Evolutionary conservation across 371 early-diverging fungal species (phyloP).

Genomic region (Mortierella sp.): DNA sequence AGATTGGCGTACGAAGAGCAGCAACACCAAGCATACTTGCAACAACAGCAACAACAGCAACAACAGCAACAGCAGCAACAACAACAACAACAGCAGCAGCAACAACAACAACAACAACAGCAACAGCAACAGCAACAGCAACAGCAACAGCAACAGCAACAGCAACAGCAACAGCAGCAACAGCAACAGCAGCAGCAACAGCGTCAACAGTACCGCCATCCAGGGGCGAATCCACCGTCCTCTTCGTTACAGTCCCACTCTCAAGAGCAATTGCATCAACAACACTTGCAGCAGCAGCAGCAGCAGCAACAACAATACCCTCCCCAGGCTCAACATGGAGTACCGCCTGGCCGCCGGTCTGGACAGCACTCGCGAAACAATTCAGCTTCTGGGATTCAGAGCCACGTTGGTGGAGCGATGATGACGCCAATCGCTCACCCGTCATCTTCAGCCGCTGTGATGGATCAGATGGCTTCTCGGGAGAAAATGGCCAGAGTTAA

Average conservation of each 20-base stretch:
- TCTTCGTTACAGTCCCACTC: too few relatives aligned
- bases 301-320: constrained; percentile 7
- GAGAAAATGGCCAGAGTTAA: too few relatives aligned
- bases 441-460: too few relatives aligned
- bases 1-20: not conserved
- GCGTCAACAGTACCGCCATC: not conserved
- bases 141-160: constrained; percentile 14
- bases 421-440: constrained; percentile 7
- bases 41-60: not conserved
- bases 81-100: constrained; percentile 13
- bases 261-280: constrained; percentile 2
- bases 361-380: constrained; percentile 35
- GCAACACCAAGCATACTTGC: not conserved
- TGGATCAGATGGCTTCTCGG: too few relatives aligned
- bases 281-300: constrained; percentile 1
- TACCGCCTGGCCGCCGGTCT: constrained; percentile 28
- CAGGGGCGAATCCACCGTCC: too few relatives aligned
- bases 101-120: constrained; percentile 5
- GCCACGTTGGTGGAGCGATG: not conserved
- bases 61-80: constrained; percentile 3
- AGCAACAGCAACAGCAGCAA: constrained; percentile 8
- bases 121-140: constrained; percentile 14
- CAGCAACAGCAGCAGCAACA: constrained; percentile 9
- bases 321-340: not conserved
- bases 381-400: constrained; percentile 23